Evolutionary conservation across 768 basidiomycete species (phyloP).

Genomic region (Sarcodon aspratus): DNA sequence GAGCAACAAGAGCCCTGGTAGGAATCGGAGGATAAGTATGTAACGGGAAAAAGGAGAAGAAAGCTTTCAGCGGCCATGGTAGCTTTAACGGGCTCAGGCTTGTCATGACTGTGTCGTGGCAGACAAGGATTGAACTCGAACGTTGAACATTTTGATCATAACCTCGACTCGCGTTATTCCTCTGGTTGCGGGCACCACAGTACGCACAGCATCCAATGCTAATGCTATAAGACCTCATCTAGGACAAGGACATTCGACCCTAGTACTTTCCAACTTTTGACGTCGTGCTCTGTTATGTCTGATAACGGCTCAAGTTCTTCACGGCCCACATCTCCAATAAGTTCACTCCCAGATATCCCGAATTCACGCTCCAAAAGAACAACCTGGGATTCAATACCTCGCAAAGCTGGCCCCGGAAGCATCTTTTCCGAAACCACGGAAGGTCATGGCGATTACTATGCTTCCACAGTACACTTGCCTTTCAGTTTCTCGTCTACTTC

Average conservation of each 20-base stretch:
- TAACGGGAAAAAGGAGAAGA: constrained; percentile 53
- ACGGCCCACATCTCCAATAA: constrained; percentile 44
- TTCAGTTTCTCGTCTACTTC: constrained; percentile 34
- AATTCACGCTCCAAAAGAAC: constrained; percentile 59
- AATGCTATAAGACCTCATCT: background rate
- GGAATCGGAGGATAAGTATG: constrained; percentile 30
- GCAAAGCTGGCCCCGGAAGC: constrained; percentile 56
- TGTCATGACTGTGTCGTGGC: background rate
- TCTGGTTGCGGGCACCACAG: too few species aligned
- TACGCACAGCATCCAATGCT: too few species aligned
- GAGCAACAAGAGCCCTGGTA: constrained; percentile 6
- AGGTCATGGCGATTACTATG: constrained; percentile 48
- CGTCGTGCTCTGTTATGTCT: constrained; percentile 17
- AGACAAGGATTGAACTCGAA: background rate
- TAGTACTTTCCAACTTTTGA: background rate
- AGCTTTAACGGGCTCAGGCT: constrained; percentile 10
- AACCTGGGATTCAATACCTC: constrained; percentile 56
- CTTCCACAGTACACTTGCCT: constrained; percentile 31
- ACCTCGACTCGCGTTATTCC: too few species aligned
- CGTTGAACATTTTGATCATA: too few species aligned
- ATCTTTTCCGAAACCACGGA: constrained; percentile 62
- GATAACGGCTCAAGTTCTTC: constrained; percentile 41
- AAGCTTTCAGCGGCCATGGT: constrained; percentile 29
- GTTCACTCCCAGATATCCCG: constrained; percentile 28
- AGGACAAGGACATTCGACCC: too few species aligned